Evolutionary conservation across 1,284 basidiomycete species (phyloP), one percentile per base, ranked within the genome.

Genomic region (Paramarasmius palmivorus): DNA sequence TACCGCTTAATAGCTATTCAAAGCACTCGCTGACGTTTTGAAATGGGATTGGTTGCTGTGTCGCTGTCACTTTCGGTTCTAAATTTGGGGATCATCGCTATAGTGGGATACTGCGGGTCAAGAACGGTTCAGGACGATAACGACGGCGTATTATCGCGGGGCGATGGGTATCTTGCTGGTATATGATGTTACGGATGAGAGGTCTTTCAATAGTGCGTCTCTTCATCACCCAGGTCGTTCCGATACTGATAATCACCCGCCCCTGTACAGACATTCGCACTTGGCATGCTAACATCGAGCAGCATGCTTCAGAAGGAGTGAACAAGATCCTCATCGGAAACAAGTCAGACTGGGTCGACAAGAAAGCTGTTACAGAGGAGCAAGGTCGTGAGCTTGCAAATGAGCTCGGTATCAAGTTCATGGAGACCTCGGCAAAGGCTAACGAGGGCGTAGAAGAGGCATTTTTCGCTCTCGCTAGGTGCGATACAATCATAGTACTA

Each of bases 251-350:
- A 52, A 29, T 32, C 15, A 38, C 39, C 40, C 22, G 23, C 23
- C 19, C 23, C 15, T 9, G 25, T 22, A 8, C 66, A 98, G 95
- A 99, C 77, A 96, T 99, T 70, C 93, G 95, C 63, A 98, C 95
- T 65, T 99, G 97, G 97, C 93, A 98, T 74, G 77, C 91, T 41
- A 98, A 98, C 73, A 95, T 99, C 61, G 96, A 99, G 74, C 96
- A 99, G 73, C 96, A 99, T 70, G 97, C 97, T 23, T 97, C 95
- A 4, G 93, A 98, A 64, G 95, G 94, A 35, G 97, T 99, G 57
- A 98, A 98, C 84, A 99, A 98, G 86, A 94, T 99, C 59, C 86
- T 99, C 53, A 92, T 99, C 59, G 97, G 97, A 49, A 99, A 99
- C 81, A 99, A 99, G 76, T 97, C 92, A 56, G 97, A 99, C 73